phyloP scores from a whole-genome alignment of 768 basidiomycete species.

The Terana coerulea region DNA sequence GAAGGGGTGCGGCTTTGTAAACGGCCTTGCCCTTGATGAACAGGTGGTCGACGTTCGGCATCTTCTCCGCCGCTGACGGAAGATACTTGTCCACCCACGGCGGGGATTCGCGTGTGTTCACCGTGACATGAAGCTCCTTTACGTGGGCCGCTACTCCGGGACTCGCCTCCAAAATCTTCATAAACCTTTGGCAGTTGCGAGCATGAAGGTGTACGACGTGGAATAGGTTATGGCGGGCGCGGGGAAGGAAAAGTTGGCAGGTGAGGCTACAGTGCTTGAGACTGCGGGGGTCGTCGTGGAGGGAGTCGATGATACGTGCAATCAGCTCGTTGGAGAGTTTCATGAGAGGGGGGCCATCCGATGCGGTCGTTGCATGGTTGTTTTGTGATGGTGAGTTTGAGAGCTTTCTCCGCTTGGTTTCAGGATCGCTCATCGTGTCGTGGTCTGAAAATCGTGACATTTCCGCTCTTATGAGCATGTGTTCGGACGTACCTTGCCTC shows the following conservation, averaged over 20 bases:
- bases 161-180: constrained; percentile 4
- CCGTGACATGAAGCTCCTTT: constrained; percentile 9
- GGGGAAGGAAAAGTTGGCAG: constrained; percentile 12
- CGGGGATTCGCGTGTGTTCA: not conserved
- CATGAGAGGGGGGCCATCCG: not conserved
- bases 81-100: constrained; percentile 15
- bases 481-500: too few species aligned
- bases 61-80: constrained; percentile 1
- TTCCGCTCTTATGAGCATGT: too few species aligned
- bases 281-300: constrained; percentile 6
- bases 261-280: constrained; percentile 16
- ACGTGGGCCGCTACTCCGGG: constrained; percentile 7
- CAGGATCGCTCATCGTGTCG: not conserved
- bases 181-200: constrained; percentile 7
- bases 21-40: constrained; percentile 10
- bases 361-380: not conserved
- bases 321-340: constrained; percentile 16
- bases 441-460: too few species aligned
- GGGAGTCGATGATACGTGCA: constrained; percentile 19
- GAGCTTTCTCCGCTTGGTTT: not conserved
- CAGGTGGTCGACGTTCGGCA: constrained; percentile 10
- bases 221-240: constrained; percentile 7
- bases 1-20: constrained; percentile 11
- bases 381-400: not conserved
- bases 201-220: constrained; percentile 8